Evolutionary conservation across 1,139 yeast species (phyloP).

Genomic region (Kodamaea plutei): DNA sequence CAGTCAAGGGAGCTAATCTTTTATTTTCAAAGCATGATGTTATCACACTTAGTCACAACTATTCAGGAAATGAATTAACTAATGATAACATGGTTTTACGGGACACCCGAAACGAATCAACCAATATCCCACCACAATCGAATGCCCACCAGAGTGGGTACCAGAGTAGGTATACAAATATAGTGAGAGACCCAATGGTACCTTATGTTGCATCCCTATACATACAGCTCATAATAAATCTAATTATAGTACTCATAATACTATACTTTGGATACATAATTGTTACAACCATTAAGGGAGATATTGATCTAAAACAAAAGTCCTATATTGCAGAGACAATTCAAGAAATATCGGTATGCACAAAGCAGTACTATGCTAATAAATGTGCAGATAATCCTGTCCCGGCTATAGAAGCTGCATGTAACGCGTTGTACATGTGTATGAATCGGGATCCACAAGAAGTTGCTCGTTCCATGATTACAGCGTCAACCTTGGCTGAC

Average conservation of each 20-base stretch:
- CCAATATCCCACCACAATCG: background rate
- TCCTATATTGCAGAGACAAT: constrained; percentile 55
- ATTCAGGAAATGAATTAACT: background rate
- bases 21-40: constrained; percentile 35
- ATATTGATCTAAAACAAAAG: constrained; percentile 67
- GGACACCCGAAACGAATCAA: background rate
- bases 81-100: background rate
- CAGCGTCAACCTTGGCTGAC: constrained; percentile 81
- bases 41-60: background rate
- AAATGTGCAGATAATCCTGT: constrained; percentile 52
- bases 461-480: constrained; percentile 71
- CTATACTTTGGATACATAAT: constrained; percentile 53
- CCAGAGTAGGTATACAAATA: too few relatives aligned
- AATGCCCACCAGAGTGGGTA: constrained; percentile 4
- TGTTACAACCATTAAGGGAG: constrained; percentile 60
- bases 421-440: constrained; percentile 76
- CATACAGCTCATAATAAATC: constrained; percentile 65
- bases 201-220: constrained; percentile 71
- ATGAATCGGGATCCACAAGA: constrained; percentile 81
- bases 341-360: constrained; percentile 67
- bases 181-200: constrained; percentile 36
- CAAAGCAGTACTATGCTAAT: constrained; percentile 65
- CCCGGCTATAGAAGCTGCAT: constrained; percentile 72
- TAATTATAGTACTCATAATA: constrained; percentile 51
- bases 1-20: constrained; percentile 41